Percentiles rank a stretch among this genome's conserved stretches.
phyloP scores from a whole-genome alignment of 2,329 filamentous ascomycete species.

The Fusarium abutilonis region DNA sequence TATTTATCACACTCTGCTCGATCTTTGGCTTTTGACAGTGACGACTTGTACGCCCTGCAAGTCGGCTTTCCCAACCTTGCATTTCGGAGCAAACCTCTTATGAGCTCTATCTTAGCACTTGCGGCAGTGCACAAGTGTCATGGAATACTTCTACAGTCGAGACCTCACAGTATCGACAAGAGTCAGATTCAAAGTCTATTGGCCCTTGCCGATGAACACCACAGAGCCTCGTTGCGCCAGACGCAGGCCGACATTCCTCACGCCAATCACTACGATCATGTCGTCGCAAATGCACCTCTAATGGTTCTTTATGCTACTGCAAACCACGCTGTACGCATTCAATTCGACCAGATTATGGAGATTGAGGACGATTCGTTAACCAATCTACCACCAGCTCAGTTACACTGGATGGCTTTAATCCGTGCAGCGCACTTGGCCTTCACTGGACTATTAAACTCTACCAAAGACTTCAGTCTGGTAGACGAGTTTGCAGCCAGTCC shows the following conservation, averaged over 20 bases:
- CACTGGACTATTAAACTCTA: constrained; percentile 12
- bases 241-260: constrained; percentile 49
- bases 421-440: constrained; percentile 37
- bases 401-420: constrained; percentile 39
- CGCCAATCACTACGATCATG: constrained; percentile 44
- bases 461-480: neutral
- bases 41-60: constrained; percentile 54
- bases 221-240: constrained; percentile 51
- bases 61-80: constrained; percentile 56
- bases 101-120: constrained; percentile 55
- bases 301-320: constrained; percentile 56
- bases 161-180: neutral
- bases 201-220: constrained; percentile 50
- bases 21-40: constrained; percentile 49
- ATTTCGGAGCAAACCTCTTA: constrained; percentile 51
- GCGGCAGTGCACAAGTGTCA: constrained; percentile 54
- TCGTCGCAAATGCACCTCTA: constrained; percentile 49
- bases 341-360: constrained; percentile 44
- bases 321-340: constrained; percentile 51
- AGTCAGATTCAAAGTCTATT: constrained; percentile 32
- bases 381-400: neutral
- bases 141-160: constrained; percentile 41
- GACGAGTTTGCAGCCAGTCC: neutral
- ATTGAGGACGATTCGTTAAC: neutral
- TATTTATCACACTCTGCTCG: constrained; percentile 55